Evolutionary conservation across 257 asterid genomes (phyloP).

Genomic region (Haberlea rhodopensis): DNA sequence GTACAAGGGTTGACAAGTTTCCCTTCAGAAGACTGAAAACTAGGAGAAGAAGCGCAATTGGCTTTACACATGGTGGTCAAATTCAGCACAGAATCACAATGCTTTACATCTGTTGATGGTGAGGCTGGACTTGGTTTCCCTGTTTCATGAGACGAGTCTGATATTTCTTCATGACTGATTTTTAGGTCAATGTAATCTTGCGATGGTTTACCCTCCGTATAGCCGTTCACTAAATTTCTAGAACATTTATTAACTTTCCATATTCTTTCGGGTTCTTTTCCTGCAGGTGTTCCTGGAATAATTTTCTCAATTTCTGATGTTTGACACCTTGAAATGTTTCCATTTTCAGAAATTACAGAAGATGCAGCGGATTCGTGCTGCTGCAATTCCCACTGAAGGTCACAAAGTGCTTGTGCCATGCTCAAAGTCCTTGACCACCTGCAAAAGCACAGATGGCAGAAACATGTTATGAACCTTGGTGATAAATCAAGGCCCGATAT

Average conservation of each 20-base stretch:
- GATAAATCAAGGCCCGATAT: no score
- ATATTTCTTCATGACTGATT: constrained; percentile 12
- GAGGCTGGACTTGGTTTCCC: constrained; percentile 9
- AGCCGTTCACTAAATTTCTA: constrained; percentile 26
- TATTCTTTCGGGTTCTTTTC: constrained; percentile 50
- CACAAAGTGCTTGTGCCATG: constrained; percentile 81
- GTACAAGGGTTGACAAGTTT: constrained; percentile 9
- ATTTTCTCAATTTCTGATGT: constrained; percentile 27
- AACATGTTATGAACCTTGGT: background rate
- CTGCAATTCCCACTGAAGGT: constrained; percentile 68
- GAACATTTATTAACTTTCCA: constrained; percentile 24
- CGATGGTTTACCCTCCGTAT: constrained; percentile 20
- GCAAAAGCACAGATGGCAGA: constrained; percentile 16
- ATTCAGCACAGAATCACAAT: constrained; percentile 19
- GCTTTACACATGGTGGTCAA: constrained; percentile 1
- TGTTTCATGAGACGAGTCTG: constrained; percentile 23
- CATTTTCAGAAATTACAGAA: constrained; percentile 22
- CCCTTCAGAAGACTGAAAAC: constrained; percentile 20
- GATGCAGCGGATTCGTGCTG: constrained; percentile 25
- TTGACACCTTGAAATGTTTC: constrained; percentile 25
- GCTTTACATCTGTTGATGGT: constrained; percentile 20
- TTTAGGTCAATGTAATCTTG: constrained; percentile 26
- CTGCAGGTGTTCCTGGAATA: constrained; percentile 57
- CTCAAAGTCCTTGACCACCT: constrained; percentile 89
- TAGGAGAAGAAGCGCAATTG: constrained; percentile 16